These are phyloP conservation scores for Panaeolus cyanescens DNA, from an alignment of 768 basidiomycete genomes.

Conservation along the genomic window DNA sequence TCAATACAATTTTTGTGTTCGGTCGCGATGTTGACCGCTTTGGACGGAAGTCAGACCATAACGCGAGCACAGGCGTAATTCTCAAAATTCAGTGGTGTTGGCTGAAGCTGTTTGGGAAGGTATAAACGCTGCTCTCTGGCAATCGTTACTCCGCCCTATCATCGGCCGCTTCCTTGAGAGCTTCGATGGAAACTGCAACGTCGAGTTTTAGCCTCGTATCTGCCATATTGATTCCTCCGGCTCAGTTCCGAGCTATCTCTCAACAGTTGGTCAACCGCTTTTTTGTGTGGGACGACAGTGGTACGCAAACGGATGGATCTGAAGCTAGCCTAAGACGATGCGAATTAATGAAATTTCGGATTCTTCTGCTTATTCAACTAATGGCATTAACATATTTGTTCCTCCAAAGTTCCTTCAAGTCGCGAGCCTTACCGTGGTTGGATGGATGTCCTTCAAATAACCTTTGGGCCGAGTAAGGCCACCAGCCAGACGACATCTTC, in stretches of 20 bases:
- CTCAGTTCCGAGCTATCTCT: conserved; percentile 27
- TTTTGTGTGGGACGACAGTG: conserved; percentile 29
- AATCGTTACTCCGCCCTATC: conserved; percentile 19
- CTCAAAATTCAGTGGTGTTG: too few relatives aligned
- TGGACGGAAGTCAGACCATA: too few relatives aligned
- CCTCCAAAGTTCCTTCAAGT: too few relatives aligned
- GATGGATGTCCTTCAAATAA: too few relatives aligned
- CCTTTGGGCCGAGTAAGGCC: not conserved
- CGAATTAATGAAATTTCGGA: too few relatives aligned
- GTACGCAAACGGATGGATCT: too few relatives aligned
- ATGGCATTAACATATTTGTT: too few relatives aligned
- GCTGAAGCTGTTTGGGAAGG: conserved; percentile 13
- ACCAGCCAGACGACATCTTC: not conserved
- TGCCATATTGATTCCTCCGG: conserved; percentile 17
- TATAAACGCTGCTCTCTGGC: conserved; percentile 20
- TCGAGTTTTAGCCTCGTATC: conserved; percentile 20
- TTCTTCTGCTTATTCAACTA: too few relatives aligned
- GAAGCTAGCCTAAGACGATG: too few relatives aligned
- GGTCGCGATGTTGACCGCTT: conserved; percentile 42
- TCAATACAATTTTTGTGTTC: conserved; percentile 35
- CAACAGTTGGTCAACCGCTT: conserved; percentile 43
- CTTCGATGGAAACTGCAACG: conserved; percentile 19
- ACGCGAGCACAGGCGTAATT: too few relatives aligned
- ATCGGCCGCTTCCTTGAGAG: conserved; percentile 19
- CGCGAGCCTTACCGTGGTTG: too few relatives aligned